A percentile compares a stretch with the other conserved stretches of the same genome.
Conservation (phyloP, 768 basidiomycete species). For the Royoungia palumana region DNA sequence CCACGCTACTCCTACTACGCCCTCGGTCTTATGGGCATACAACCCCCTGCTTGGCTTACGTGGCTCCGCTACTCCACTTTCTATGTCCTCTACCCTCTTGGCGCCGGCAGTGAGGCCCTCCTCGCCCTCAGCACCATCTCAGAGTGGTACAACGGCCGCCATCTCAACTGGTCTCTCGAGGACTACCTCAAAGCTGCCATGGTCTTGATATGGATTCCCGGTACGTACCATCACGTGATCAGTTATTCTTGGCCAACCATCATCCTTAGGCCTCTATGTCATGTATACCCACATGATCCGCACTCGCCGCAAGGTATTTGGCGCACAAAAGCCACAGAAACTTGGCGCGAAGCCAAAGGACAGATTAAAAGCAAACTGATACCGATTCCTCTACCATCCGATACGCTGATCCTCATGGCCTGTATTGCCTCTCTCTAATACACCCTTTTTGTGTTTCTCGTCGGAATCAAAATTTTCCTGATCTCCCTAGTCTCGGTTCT, state of each 20-base stretch:
- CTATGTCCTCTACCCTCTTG: slow-evolving; percentile 89
- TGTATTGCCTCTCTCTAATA: slow-evolving; percentile 20
- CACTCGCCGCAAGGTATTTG: slow-evolving; percentile 54
- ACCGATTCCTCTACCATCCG: not conserved
- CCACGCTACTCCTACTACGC: slow-evolving; percentile 91
- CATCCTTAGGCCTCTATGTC: slow-evolving; percentile 43
- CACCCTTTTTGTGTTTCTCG: slow-evolving; percentile 1
- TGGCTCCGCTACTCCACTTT: slow-evolving; percentile 91
- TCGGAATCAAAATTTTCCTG: slow-evolving; percentile 3
- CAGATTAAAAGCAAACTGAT: slow-evolving; percentile 21
- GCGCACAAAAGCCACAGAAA: slow-evolving; percentile 31
- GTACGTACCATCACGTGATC: slow-evolving; percentile 40
- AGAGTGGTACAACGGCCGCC: slow-evolving; percentile 41
- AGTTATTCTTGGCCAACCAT: not conserved
- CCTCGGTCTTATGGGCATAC: slow-evolving; percentile 52
- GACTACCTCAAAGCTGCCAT: slow-evolving; percentile 59
- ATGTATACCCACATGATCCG: slow-evolving; percentile 60
- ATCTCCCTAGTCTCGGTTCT: not conserved
- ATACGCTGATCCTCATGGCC: too few relatives aligned
- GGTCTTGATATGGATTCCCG: slow-evolving; percentile 86
- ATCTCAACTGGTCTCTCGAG: slow-evolving; percentile 46
- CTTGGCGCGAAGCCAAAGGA: slow-evolving; percentile 35
- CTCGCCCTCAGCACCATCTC: slow-evolving; percentile 76
- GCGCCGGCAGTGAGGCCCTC: slow-evolving; percentile 87
- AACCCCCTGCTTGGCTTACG: slow-evolving; percentile 54